Evolutionary conservation across 345 rosid genomes (phyloP), one percentile per base, ranked within the genome.

Genomic region (Lepidium africanum): DNA sequence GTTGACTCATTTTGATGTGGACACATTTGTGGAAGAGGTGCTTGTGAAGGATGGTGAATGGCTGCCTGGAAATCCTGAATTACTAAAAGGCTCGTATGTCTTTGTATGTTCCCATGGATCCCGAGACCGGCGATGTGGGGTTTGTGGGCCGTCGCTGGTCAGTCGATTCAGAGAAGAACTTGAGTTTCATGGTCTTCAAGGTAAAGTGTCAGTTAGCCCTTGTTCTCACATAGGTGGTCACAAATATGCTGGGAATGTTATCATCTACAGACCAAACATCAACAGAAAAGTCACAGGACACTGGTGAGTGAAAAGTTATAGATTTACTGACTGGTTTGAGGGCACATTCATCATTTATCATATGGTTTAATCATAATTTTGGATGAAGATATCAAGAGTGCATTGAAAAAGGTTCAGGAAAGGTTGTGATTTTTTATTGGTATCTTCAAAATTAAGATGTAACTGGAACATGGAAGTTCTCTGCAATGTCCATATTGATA

Each of bases 161-260:
- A 82, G 72, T 73, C 83, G 84, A 77, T 94, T 94, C 82, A 91
- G 82, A 78, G 97, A 89, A 77, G 97, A 91, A 79, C 88, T 91
- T 38, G 90, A 83, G 65, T 66, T 71, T 11, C 82, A 70, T 75
- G 82, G 86, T 74, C 86, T 94, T 69, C 93, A 84, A 75, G 87
- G 90, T 76, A 87, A 81, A 81, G 92, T 94, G 69, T 85, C 99
- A 10, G 90, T 89, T 66, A 87, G 97, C 77, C 95, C 99, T 32
- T 94, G 99, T 75, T 94, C 97, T 51, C 99, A 94, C 73, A 82
- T 94, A 27, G 99, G 99, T 40, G 99, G 99, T 33, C 96, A 94
- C 52, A 87, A 85, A 71, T 91, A 88, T 72, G 97, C 99, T 1
- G 99, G 99, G 70, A 94, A 94, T 73, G 91, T 94, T 55, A 94